Base-by-base conservation (phyloP, 805 yeast species). In the Monosporozyma siamensis region DNA sequence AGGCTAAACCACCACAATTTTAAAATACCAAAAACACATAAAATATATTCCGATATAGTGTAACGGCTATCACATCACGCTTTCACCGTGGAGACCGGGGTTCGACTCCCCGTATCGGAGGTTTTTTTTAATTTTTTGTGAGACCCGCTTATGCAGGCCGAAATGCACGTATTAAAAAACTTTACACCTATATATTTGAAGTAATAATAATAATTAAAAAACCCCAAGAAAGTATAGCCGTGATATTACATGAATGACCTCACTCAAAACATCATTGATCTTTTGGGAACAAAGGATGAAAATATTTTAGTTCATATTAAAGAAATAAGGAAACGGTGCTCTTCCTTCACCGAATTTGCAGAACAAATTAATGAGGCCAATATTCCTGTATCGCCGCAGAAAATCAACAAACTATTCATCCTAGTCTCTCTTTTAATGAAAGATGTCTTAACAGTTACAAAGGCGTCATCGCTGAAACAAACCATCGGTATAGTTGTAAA, bases 381-480 rank as follows among this genome's bases (percentile, higher is more conserved):
- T 22, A 15, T n/a, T 6, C 29, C 27, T 22, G 27, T n/a, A n/a
- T 8, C 26, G 7, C 5, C 17, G 3, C n/a, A 9, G 29, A 6
- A 12, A 3, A 7, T 29, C 3, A 21, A 29, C 3, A 42, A 37
- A 21, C 22, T 30, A 42, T 31, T 23, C 18, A 39, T 27, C 5
- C 10, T 25, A 14, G 5, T 18, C 4, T 26, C 25, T 6, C 25
- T 38, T 34, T 20, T 29, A 39, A 48, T 22, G 39, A 41, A 35
- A 52, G 29, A 54, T 65, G 25, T 42, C 48, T 5, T 35, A 42
- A 12, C 44, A 55, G 8, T 44, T 59, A 1, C 74, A 70, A 7
- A 54, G 65, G 3, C 61, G 65, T 29, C 79, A 44, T 50, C 77
- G 12, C n/a, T 37, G 9, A 32, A 37, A 5, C n/a, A 10, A 14